Base-by-base conservation (phyloP, 2,329 filamentous ascomycete species). In the Phaeoacremonium minimum region DNA sequence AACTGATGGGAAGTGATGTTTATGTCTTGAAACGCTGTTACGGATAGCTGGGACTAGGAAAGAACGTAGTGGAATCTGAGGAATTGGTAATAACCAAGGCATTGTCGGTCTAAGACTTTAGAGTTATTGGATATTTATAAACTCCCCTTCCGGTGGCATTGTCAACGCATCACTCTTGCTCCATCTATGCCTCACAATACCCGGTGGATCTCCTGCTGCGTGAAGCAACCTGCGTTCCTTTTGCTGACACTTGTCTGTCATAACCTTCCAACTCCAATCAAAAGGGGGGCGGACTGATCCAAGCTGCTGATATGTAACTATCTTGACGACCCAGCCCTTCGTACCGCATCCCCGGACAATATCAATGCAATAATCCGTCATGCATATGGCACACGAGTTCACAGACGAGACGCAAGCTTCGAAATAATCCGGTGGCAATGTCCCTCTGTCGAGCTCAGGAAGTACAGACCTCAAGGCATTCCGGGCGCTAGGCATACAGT, bases 171-270 rank as follows among this genome's bases (percentile, higher is more conserved):
- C 32, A 22, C 18, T 15, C 15, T 34, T 34, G 32, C 32, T 34
- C 32, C 18, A 34, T 17, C 32, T 34, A 20, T 34, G 19, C 16
- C 19, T 34, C 11, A 34, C 32, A 17, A 28, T 15, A 18, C 32
- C 32, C 14, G 18, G 32, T 15, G 4, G 32, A 15, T 28, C 16
- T 6, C 12, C 17, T 16, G 22, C 5, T 5, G 18, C 6, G n/a
- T 26, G 22, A 9, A 26, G 9, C 22, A n/a, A 26, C n/a, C 22
- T 26, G 22, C 22, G 22, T 26, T 26, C 22, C 28, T 15, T 18
- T 28, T 18, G 14, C 15, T 12, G 15, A 13, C 8, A 34, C 18
- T n/a, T 15, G 13, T 15, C n/a, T 16, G 14, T 15, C 4, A 34
- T 28, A 12, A 5, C 19, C 32, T 4, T 17, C 32, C 32, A 34